Base-by-base conservation (phyloP, 345 rosid genomes). In the Punica granatum region DNA sequence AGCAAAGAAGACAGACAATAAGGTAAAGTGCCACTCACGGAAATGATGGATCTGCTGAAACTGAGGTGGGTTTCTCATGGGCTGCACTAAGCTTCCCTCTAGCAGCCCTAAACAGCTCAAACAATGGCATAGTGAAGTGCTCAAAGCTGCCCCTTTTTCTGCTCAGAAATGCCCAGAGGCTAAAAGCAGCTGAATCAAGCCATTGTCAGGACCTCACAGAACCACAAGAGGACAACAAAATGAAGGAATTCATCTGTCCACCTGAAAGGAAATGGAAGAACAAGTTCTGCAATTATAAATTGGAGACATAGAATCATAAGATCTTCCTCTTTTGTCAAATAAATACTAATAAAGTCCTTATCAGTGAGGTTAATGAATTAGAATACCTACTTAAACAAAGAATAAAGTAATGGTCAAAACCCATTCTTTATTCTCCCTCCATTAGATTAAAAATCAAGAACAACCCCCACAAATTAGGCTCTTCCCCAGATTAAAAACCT, bases 61-160 rank as follows among this genome's bases (percentile, higher is more conserved):
- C 46, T 6, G 75, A n/a, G 34, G 79, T 66, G 74, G 80, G 78
- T 62, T 73, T 80, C 69, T 85, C 84, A 64, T 68, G 80, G 66
- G 78, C 69, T 65, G 81, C 79, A 64, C 79, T 85, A 59, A 70
- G 54, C 75, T 82, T 78, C 65, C 80, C 81, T 51, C 76, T 71
- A 11, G 80, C 39, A 78, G 75, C 73, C 65, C 81, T 75, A 65
- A 85, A 75, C 33, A 92, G 86, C 90, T 92, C 96, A 74, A 82
- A 92, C 70, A 88, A 69, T 78, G 98, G 93, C 98, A 92, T 90
- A 81, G 58, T 63, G 66, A 39, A 63, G 66, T 37, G 66, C 48
- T 39, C 48, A 39, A 63, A 56, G 13, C 61, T 56, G 61, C 34
- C 61, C 30, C 26, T 6, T 26, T 5, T 13, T 56, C 34, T 3